Base-by-base conservation (phyloP, 768 basidiomycete species). In the Mycena vulgaris region DNA sequence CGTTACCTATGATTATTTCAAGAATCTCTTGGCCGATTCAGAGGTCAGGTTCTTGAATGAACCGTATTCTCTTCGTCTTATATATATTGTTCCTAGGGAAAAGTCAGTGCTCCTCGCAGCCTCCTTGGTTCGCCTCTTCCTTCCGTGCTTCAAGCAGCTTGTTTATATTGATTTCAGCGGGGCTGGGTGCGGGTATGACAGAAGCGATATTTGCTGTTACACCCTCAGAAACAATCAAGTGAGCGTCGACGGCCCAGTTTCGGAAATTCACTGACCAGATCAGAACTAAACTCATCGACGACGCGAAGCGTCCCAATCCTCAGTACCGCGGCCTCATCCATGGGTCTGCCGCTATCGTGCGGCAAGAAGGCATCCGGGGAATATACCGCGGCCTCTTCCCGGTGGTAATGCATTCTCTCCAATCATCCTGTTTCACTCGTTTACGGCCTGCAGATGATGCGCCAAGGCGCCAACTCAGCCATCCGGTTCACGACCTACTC, bases 141-240 rank as follows among this genome's bases (percentile, higher is more conserved):
- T 42, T 6, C 66, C 8, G n/a, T 30, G n/a, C 39, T 58, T n/a
- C 19, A 40, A 13, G 33, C 11, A 6, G 21, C 8, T 57, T 73
- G 28, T 45, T 55, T 40, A 37, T 19, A 10, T 25, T 49, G 16
- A n/a, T 45, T 28, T 40, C 75, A 90, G 93, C 94, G 68, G 93
- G 94, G 33, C 82, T 95, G 14, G 92, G 93, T 33, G 97, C 97
- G 2, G 97, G 97, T 5, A 89, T 96, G 90, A 92, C 86, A 76
- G 97, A 99, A 80, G 95, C 97, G 0, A 78, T 98, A 25, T 89
- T 98, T 64, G 97, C 97, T 2, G 97, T 99, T 4, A 99, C 97
- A 0, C 97, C 97, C 3, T 96, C 95, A 16, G 97, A 99, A 80
- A 99, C 97, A 0, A 98, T 99, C 86, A 99, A 99, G 97, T 97